Base-by-base conservation (phyloP, 108 stramenopile species). In the Conticribra weissflogii region DNA sequence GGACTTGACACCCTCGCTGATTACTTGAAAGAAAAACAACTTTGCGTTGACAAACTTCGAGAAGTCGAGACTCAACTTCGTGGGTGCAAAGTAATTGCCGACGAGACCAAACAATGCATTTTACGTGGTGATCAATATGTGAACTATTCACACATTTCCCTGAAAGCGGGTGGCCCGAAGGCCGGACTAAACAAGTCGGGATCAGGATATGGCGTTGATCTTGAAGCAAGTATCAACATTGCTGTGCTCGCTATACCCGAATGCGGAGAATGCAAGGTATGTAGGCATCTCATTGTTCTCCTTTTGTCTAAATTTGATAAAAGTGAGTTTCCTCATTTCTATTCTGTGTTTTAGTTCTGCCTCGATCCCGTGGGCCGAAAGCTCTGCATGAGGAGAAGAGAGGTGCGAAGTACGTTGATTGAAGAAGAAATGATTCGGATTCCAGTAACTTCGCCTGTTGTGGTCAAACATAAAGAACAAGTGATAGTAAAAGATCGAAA, bases 41-140 rank as follows among this genome's bases (percentile, higher is more conserved):
- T 66, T 1, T 83, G 81, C 52, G 78, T 92, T 15, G 76, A 82
- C 36, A 76, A 88, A 3, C 66, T 95, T 57, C 82, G 90, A 53
- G 91, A 92, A 66, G 85, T 91, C 27, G 94, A 95, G 66, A 89
- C 88, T 8, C 94, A 95, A 54, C 67, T 92, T 14, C 86, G 82
- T n/a, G 82, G 85, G 9, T 88, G 87, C 46, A 74, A 76, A 41
- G 46, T 70, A 28, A 55, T 92, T 52, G 94, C 94, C 0, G 90
- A 91, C 48, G 86, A 90, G 63, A 88, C 89, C 5, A 63, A 74
- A 47, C 68, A 85, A 57, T 72, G 74, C 21, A 95, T 95, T 48
- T 60, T 75, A 15, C 59, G 84, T 50, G 94, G 94, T 23, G 93
- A 88, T 62, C 91, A 94, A 71, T 91, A 92, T 76, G 88, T 93